Evolutionary conservation across 2,329 filamentous ascomycete genomes (phyloP), one percentile per base, ranked within the genome.

Genomic region (Trichoderma atroviride): DNA sequence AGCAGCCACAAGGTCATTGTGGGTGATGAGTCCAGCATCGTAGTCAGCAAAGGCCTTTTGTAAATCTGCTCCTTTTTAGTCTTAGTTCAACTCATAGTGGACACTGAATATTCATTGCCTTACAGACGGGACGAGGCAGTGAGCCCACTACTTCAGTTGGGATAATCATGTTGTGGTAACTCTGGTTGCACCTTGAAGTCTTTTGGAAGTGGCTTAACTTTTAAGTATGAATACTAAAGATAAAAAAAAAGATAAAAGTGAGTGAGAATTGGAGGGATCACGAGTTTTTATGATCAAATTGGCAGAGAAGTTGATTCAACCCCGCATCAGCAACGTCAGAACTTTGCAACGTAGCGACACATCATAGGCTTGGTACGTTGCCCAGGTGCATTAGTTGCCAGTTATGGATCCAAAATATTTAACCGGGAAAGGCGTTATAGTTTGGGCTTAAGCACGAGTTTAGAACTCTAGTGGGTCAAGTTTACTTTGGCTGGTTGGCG

Each of bases 241-340:
- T 6, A 27, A 4, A 9, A 43, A 5, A 3, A 31, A n/a, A 11
- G 19, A 35, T n/a, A 66, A 13, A 29, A 4, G 14, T 2, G 13
- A n/a, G 6, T 43, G 1, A 14, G 2, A 5, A 7, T 50, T 55
- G 9, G 14, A 22, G 52, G 33, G 4, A 50, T 24, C 50, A 64
- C 19, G 40, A 66, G 10, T 2, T 16, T 33, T 66, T 50, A 50
- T 66, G 50, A 10, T 40, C 55, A 14, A 29, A 9, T 33, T 58
- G 55, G 59, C 53, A 59, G 55, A 43, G 16, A 43, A 10, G 3
- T 43, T 22, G 31, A 33, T 0, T 27, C 55, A 67, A 67, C 64
- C 64, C 64, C 64, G 64, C 64, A 67, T 58, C 55, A 67, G 64
- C 55, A 67, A 52, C 64, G 64, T 67, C 64, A 67, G 64, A 67